A percentile compares a stretch with the other conserved stretches of the same genome.
Evolutionary conservation across 805 yeast species (phyloP).

Genomic region (Wickerhamomyces kurtzmanii): DNA sequence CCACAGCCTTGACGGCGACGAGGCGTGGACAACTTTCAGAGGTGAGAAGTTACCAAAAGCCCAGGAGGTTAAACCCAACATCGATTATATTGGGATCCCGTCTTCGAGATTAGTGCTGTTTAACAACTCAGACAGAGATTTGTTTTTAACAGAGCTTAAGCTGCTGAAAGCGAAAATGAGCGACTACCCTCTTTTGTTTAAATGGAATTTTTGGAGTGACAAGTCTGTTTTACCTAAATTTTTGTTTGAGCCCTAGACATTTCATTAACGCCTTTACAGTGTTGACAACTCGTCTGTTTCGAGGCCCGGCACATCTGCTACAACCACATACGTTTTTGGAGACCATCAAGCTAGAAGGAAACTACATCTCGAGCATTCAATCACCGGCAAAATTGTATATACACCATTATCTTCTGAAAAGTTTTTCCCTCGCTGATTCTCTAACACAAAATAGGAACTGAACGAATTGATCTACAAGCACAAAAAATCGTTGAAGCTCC

Average conservation of each 20-base stretch:
- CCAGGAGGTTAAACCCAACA: too few species aligned
- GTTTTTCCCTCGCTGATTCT: background rate
- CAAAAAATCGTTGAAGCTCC: background rate
- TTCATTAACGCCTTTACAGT: background rate
- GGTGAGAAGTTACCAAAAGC: too few species aligned
- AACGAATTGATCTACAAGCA: slow-evolving; percentile 1
- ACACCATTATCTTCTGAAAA: background rate
- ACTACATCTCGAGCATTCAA: background rate
- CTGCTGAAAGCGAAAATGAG: background rate
- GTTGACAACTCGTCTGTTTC: too few species aligned
- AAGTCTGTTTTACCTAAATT: slow-evolving; percentile 3
- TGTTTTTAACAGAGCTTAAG: slow-evolving; percentile 1
- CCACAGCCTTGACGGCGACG: too few species aligned
- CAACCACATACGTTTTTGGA: background rate
- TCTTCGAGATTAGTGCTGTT: slow-evolving; percentile 2
- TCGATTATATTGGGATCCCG: slow-evolving; percentile 1
- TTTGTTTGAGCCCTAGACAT: background rate
- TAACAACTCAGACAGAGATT: background rate
- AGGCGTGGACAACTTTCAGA: too few species aligned
- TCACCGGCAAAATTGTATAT: slow-evolving; percentile 1
- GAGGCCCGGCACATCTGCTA: background rate
- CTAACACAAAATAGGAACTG: slow-evolving; percentile 1
- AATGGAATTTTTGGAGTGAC: slow-evolving; percentile 8
- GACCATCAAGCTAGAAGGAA: background rate
- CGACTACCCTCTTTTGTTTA: slow-evolving; percentile 1